Conservation (phyloP, 2,329 filamentous ascomycete genomes). For the Sporothrix globosa region DNA sequence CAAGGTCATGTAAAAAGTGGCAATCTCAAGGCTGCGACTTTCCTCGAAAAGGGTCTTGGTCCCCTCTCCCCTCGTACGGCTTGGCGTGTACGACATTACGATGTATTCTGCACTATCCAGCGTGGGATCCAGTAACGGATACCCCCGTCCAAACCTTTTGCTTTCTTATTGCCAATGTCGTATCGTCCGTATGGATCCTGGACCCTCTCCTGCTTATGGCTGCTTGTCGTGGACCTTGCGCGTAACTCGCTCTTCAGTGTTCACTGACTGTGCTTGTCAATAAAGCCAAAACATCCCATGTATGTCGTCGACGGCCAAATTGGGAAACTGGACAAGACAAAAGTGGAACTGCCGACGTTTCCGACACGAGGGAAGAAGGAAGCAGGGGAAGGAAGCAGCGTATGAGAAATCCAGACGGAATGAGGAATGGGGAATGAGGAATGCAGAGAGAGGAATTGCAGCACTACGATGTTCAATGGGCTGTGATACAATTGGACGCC, state of each 20-base stretch:
- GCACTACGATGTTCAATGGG: neutral
- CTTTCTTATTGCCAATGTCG: conserved; percentile 1
- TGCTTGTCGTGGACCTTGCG: neutral
- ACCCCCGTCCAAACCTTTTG: neutral
- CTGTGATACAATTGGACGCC: neutral
- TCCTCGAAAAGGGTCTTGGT: neutral
- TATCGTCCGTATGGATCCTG: conserved; percentile 7
- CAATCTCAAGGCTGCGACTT: too few species aligned
- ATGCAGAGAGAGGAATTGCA: too few species aligned
- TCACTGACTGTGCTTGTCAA: too few species aligned
- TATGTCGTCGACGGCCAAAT: neutral
- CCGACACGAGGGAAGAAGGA: conserved; percentile 24
- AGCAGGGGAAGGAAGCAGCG: neutral
- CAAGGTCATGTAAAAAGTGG: neutral
- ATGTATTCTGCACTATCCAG: conserved; percentile 6
- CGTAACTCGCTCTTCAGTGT: neutral
- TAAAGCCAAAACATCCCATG: too few species aligned
- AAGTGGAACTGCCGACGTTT: conserved; percentile 30
- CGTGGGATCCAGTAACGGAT: neutral
- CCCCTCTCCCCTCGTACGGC: neutral
- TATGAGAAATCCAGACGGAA: neutral
- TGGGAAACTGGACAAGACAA: conserved; percentile 7
- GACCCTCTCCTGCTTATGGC: neutral
- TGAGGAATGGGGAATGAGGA: neutral
- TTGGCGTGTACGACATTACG: neutral